Conservation (phyloP, 441 rosid species). For the Biscutella laevigata region DNA sequence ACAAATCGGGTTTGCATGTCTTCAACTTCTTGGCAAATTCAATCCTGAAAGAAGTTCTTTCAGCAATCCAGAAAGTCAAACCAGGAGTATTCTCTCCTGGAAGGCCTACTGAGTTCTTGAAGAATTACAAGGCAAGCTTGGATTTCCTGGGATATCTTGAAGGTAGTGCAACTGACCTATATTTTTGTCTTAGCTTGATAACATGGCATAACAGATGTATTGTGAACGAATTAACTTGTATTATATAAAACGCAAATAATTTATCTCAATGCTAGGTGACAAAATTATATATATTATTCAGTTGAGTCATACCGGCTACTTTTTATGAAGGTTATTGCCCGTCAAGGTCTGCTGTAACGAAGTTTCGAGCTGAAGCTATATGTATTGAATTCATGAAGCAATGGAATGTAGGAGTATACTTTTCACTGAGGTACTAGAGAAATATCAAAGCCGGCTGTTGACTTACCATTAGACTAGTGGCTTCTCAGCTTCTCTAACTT, state of each 20-base stretch:
- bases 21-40: constrained; percentile 95
- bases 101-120: constrained; percentile 85
- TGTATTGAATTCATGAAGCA: constrained; percentile 85
- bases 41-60: constrained; percentile 80
- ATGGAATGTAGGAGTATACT: constrained; percentile 92
- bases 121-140: constrained; percentile 82
- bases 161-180: constrained; percentile 44
- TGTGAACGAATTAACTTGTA: constrained; percentile 1
- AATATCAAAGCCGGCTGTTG: constrained; percentile 13
- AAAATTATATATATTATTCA: background rate
- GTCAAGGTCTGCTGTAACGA: constrained; percentile 79
- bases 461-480: background rate
- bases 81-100: constrained; percentile 97
- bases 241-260: background rate
- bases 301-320: constrained; percentile 23
- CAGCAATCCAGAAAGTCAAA: constrained; percentile 81
- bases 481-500: constrained; percentile 11
- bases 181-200: constrained; percentile 11
- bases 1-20: constrained; percentile 89
- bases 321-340: constrained; percentile 88
- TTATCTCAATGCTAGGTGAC: background rate
- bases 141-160: constrained; percentile 83
- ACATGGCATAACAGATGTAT: constrained; percentile 14
- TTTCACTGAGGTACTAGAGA: constrained; percentile 68
- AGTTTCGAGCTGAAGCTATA: constrained; percentile 64